A percentile compares a stretch with the other conserved stretches of the same genome.
These are phyloP conservation scores for Wallacemonas sp. DNA, from an alignment of 208 protist genomes.

Conservation along the genomic window DNA sequence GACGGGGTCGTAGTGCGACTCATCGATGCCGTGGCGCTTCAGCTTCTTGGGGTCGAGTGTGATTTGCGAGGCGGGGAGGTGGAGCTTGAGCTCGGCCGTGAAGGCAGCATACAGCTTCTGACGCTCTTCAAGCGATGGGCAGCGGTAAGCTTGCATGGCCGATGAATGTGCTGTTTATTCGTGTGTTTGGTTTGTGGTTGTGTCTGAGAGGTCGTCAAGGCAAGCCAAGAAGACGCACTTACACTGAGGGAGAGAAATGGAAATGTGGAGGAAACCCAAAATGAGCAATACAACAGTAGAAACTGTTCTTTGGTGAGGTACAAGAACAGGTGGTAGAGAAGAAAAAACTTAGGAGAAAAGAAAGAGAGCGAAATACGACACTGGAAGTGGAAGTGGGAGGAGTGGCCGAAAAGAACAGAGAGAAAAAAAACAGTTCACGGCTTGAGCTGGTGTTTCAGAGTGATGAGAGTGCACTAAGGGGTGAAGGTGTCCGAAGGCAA, in stretches of 20 bases:
- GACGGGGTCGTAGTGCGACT: slow-evolving; percentile 24
- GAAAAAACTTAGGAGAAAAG: slow-evolving; percentile 3
- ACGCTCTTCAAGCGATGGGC: slow-evolving; percentile 26
- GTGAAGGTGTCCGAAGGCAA: slow-evolving; percentile 16
- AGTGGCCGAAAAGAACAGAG: slow-evolving; percentile 2
- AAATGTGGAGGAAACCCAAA: slow-evolving; percentile 8
- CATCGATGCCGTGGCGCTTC: slow-evolving; percentile 18
- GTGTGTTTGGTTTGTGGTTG: too few species aligned
- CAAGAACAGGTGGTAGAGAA: slow-evolving; percentile 9
- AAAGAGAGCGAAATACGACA: background rate
- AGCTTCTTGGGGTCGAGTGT: slow-evolving; percentile 29
- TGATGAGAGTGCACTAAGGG: background rate
- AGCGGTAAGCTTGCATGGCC: slow-evolving; percentile 15
- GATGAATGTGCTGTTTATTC: background rate
- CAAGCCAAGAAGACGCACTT: too few species aligned
- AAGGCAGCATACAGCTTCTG: slow-evolving; percentile 39
- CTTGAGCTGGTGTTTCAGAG: background rate
- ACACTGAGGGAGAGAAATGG: slow-evolving; percentile 3
- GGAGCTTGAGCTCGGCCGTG: slow-evolving; percentile 26
- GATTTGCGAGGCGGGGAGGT: slow-evolving; percentile 39
- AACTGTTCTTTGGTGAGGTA: background rate
- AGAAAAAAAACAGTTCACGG: background rate
- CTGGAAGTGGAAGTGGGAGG: too few species aligned
- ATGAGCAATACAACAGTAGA: slow-evolving; percentile 1
- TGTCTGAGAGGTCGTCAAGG: too few species aligned